phyloP scores from a whole-genome alignment of 2,329 filamentous ascomycete genomes.

The Pseudohalonectria lignicola region DNA sequence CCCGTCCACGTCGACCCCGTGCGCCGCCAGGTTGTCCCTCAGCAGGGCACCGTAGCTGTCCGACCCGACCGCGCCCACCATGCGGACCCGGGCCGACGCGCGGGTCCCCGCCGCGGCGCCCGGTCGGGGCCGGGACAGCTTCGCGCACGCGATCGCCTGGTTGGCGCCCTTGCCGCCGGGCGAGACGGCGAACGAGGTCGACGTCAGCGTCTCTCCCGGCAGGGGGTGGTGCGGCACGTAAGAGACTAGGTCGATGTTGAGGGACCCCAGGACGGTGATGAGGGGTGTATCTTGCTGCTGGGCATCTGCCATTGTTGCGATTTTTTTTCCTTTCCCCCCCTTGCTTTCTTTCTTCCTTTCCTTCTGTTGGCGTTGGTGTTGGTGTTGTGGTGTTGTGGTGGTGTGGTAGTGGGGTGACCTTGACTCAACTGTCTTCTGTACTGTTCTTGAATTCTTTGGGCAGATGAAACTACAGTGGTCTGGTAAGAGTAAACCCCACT shows the following conservation, averaged over 20 bases:
- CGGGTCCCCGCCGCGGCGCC: constrained; percentile 13
- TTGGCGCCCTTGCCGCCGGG: constrained; percentile 93
- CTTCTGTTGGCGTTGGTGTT: neutral
- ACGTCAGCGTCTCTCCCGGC: constrained; percentile 79
- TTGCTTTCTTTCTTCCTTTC: neutral
- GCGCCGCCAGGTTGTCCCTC: constrained; percentile 42
- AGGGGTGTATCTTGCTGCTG: constrained; percentile 23
- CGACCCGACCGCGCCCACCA: constrained; percentile 64
- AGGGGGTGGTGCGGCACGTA: constrained; percentile 73
- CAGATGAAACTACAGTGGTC: too few relatives aligned
- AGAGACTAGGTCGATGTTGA: constrained; percentile 90
- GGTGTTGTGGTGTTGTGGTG: neutral
- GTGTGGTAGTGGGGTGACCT: too few relatives aligned
- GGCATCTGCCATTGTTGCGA: constrained; percentile 1
- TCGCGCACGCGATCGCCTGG: constrained; percentile 81
- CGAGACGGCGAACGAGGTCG: constrained; percentile 65
- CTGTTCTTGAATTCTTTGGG: too few relatives aligned
- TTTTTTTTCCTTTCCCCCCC: too few relatives aligned
- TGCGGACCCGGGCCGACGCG: constrained; percentile 40
- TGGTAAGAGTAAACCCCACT: too few relatives aligned
- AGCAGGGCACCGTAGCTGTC: constrained; percentile 55
- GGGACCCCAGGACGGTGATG: constrained; percentile 81
- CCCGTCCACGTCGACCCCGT: constrained; percentile 50
- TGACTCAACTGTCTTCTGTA: too few relatives aligned
- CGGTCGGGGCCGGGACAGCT: constrained; percentile 53